Evolutionary conservation across 106 monocot genomes (phyloP).

Genomic region (Dendrobium nobile): DNA sequence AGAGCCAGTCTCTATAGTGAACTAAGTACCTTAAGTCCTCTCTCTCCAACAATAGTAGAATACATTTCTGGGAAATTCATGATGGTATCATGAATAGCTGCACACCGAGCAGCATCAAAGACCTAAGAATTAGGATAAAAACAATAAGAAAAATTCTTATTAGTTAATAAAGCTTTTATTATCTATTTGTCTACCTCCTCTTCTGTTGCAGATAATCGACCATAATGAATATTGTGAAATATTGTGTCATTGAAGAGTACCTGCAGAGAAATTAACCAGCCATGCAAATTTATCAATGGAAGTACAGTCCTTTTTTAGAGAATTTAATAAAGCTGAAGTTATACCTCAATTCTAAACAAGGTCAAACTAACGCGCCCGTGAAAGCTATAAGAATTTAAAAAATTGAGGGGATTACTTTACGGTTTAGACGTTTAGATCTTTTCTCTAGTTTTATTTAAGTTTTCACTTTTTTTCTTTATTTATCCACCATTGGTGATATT

Average conservation of each 20-base stretch:
- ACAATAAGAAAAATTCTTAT: not conserved
- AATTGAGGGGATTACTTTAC: too few relatives aligned
- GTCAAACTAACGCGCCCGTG: too few relatives aligned
- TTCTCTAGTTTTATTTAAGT: too few relatives aligned
- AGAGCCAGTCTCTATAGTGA: not conserved
- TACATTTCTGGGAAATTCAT: constrained; percentile 95
- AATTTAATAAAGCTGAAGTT: not conserved
- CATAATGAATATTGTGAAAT: constrained; percentile 94
- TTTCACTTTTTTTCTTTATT: too few relatives aligned
- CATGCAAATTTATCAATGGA: not conserved
- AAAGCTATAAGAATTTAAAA: too few relatives aligned
- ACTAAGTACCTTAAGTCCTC: constrained; percentile 79
- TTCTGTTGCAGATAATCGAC: constrained; percentile 74
- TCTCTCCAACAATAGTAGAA: constrained; percentile 86
- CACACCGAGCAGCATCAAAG: constrained; percentile 75
- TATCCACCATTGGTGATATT: too few relatives aligned
- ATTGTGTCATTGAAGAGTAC: constrained; percentile 98
- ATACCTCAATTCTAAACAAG: not conserved
- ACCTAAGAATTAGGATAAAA: constrained; percentile 42
- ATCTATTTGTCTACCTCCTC: constrained; percentile 60
- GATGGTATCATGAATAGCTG: constrained; percentile 92
- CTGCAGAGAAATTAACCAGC: constrained; percentile 25
- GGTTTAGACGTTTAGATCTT: too few relatives aligned
- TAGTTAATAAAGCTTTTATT: not conserved
- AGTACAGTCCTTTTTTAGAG: not conserved